Percentiles rank a stretch among this genome's conserved stretches.
These are phyloP conservation scores for Lasiosphaeria ovina DNA, from an alignment of 495 filamentous ascomycete genomes.

Conservation along the genomic window DNA sequence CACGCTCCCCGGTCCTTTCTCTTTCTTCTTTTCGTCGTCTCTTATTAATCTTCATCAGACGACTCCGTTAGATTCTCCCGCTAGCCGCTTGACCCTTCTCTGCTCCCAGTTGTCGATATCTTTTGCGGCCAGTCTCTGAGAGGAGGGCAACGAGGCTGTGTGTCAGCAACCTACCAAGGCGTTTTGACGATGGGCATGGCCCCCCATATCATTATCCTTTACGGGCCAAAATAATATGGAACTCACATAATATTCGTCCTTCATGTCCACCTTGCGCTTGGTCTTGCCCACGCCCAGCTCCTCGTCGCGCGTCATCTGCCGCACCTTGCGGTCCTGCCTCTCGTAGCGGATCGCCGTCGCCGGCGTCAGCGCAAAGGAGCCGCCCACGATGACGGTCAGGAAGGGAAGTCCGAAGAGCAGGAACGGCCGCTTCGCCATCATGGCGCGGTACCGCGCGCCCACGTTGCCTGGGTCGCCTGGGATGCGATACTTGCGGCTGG, in stretches of 20 bases:
- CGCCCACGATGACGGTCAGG: constrained; percentile 85
- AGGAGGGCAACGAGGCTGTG: not conserved
- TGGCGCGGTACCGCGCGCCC: constrained; percentile 69
- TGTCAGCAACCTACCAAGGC: constrained; percentile 3
- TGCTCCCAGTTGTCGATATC: constrained; percentile 97
- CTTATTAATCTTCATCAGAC: constrained; percentile 46
- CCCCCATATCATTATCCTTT: not conserved
- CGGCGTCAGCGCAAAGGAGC: constrained; percentile 90
- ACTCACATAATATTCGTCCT: constrained; percentile 94
- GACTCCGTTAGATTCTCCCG: constrained; percentile 85
- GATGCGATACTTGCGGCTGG: constrained; percentile 67
- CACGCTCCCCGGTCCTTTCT: not conserved
- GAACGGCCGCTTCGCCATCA: constrained; percentile 75
- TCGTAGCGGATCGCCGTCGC: constrained; percentile 93
- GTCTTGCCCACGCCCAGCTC: constrained; percentile 72
- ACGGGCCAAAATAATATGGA: not conserved
- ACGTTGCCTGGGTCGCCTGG: constrained; percentile 59
- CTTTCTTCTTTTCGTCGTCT: not conserved
- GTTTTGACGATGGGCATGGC: not conserved
- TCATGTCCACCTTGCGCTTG: constrained; percentile 70
- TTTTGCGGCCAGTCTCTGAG: constrained; percentile 80
- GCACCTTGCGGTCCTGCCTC: constrained; percentile 80
- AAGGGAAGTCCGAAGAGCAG: constrained; percentile 96
- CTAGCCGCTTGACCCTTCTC: constrained; percentile 80
- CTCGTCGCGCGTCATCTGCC: constrained; percentile 79